A percentile compares a stretch with the other conserved stretches of the same genome.
Evolutionary conservation across 2,329 filamentous ascomycete species (phyloP).

Genomic region (Fusarium sp.): DNA sequence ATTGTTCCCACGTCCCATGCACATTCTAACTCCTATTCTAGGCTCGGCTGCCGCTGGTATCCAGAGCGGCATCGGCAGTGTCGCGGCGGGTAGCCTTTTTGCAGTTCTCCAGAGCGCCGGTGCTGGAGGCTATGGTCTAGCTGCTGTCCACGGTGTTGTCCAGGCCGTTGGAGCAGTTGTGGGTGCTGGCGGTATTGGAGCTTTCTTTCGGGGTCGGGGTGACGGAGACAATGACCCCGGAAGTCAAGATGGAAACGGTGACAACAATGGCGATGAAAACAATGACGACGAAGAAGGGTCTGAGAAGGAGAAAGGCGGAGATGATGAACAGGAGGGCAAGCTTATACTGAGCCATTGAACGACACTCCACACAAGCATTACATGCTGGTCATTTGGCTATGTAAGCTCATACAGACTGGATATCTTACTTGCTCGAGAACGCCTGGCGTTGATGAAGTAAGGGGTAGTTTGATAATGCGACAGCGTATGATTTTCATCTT

Average conservation of each 20-base stretch:
- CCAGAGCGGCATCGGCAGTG: constrained; percentile 49
- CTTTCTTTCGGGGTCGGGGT: not conserved
- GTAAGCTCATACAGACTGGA: not conserved
- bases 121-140: constrained; percentile 46
- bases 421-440: not conserved
- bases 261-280: too few relatives aligned
- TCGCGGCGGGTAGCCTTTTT: constrained; percentile 43
- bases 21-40: constrained; percentile 8
- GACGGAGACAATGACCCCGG: too few relatives aligned
- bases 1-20: not conserved
- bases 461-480: not conserved
- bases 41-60: constrained; percentile 43
- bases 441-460: too few relatives aligned
- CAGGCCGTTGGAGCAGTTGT: constrained; percentile 5
- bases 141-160: constrained; percentile 33
- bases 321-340: not conserved
- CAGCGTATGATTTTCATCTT: not conserved
- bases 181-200: not conserved
- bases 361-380: not conserved
- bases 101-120: constrained; percentile 51
- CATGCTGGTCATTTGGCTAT: not conserved
- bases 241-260: not conserved
- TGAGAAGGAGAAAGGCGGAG: not conserved
- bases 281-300: not conserved
- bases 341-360: not conserved